Conservation (phyloP, 2,329 filamentous ascomycete species). For the Verticillium klebahnii region DNA sequence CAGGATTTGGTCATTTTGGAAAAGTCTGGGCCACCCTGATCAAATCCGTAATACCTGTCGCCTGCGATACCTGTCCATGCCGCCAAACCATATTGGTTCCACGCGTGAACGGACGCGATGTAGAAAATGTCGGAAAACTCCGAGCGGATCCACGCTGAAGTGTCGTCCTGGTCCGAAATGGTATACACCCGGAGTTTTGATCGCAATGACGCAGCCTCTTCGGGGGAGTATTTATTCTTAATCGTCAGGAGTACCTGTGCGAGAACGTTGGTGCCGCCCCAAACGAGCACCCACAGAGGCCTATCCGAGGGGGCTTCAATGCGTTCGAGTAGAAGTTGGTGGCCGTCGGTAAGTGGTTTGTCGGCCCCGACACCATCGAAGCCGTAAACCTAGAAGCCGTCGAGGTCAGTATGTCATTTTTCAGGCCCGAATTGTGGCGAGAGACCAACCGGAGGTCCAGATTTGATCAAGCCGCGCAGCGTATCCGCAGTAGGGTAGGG, state of each 20-base stretch:
- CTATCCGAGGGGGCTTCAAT: slow-evolving; percentile 18
- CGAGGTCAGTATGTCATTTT: neutral
- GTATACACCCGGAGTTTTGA: slow-evolving; percentile 44
- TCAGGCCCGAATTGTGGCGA: too few species aligned
- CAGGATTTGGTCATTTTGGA: slow-evolving; percentile 43
- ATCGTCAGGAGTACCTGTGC: slow-evolving; percentile 41
- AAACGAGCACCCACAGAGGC: slow-evolving; percentile 46
- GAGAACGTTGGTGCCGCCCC: slow-evolving; percentile 49
- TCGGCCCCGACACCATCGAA: slow-evolving; percentile 21
- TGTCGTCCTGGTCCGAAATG: slow-evolving; percentile 56
- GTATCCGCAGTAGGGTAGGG: slow-evolving; percentile 33
- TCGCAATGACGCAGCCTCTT: slow-evolving; percentile 28
- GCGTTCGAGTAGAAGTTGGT: slow-evolving; percentile 31
- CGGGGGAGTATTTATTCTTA: slow-evolving; percentile 21
- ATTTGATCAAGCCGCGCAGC: slow-evolving; percentile 28
- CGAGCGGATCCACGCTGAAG: slow-evolving; percentile 48
- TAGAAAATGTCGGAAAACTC: slow-evolving; percentile 50
- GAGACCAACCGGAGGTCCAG: slow-evolving; percentile 14
- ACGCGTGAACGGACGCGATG: slow-evolving; percentile 50
- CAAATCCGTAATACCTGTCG: slow-evolving; percentile 2
- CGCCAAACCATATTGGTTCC: slow-evolving; percentile 48
- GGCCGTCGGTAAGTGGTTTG: slow-evolving; percentile 28
- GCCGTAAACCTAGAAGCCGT: slow-evolving; percentile 17
- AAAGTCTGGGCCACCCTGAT: slow-evolving; percentile 1
- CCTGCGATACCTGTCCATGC: slow-evolving; percentile 51